Base-by-base conservation (phyloP, 176 grass and related monocot genomes). In the Thalia dealbata region DNA sequence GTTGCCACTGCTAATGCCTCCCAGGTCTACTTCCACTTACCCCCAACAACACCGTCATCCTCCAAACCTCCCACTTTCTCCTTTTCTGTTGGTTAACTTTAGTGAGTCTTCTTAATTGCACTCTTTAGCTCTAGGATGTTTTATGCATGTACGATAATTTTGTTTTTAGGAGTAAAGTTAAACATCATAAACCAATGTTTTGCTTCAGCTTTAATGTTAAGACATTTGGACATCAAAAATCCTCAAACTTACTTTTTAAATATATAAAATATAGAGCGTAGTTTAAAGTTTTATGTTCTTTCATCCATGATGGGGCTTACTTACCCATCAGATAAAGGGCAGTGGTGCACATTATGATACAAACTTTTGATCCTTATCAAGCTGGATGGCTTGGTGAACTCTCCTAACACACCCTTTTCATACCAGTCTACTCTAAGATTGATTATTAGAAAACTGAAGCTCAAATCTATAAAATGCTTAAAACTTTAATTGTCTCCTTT, bases 1-100 rank as follows among this genome's bases (percentile, higher is more conserved):
- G 95, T 97, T 82, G 89, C 95, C 69, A 86, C 93, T 84, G 93
- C 89, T 84, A 97, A 88, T 83, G 83, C 85, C 27, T 88, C 83
- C 50, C 95, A 97, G 89, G 92, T 96, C 73, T 32, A 64, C 25
- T 64, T 64, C 28, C 26, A 48, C 10, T 18, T n/a, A n/a, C n/a
- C 13, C 13, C 15, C 51, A 52, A 3, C 13, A 21, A 2, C 54
- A 18, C 21, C 18, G 6, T 58, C 14, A 22, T n/a, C 18, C 21
- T 58, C 18, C 54, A 52, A 52, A 19, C 54, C 54, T 18, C 16
- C 18, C 18, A 21, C 11, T 9, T 19, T n/a, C 54, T 58, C 54
- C 14, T 38, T 38, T 38, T 38, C 4, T 38, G 32, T 38, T 38
- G 32, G 32, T 38, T 38, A 38, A 38, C 4, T 38, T 38, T 30